Evolutionary conservation across 2,329 filamentous ascomycete species (phyloP), one percentile per base, ranked within the genome.

Genomic region (Plectosphaerella cucumerina): DNA sequence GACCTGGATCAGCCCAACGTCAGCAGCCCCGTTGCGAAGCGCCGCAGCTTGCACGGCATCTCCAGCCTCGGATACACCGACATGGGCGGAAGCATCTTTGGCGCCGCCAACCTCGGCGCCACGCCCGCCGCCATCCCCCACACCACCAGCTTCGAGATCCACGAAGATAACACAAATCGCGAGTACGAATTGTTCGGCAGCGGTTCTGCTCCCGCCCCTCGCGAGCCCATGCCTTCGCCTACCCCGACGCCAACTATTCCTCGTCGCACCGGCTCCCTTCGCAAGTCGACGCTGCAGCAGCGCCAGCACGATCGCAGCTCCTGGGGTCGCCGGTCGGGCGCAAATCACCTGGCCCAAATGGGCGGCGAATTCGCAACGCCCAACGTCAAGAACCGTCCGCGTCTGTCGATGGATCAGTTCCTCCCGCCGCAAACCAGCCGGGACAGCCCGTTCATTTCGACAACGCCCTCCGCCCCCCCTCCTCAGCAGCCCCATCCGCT

Each of bases 201-300:
- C 1, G 53, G 58, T 21, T 58, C 59, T 51, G 51, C 62, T 53
- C 48, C 64, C 47, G 58, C 62, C 35, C 57, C 66, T 41, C 65
- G 70, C n/a, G 77, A 82, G 23, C 61, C 69, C 1, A 55, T 67
- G 3, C 58, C 70, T 45, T 75, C 73, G 53, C 73, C 71, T 47
- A 73, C 79, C 49, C 66, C 81, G 59, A 62, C 78, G 63, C 62
- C 67, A 2, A 78, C 77, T 3, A 75, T 87, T 58, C 81, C 85
- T 15, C 86, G 85, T 64, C 78, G 88, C 55, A 84, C 87, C 1
- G 87, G 86, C 2, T 94, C 90, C 17, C 73, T 97, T 46, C 81
- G 93, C 53, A 92, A 87, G 65, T 95, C 91, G 3, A 96, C 93
- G 1, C 70, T 96, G 21, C 90, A 95, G 63, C 92, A 96, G 67